These are phyloP conservation scores for Mortierella sp. DNA, from an alignment of 371 early-diverging fungal genomes.

Conservation along the genomic window DNA sequence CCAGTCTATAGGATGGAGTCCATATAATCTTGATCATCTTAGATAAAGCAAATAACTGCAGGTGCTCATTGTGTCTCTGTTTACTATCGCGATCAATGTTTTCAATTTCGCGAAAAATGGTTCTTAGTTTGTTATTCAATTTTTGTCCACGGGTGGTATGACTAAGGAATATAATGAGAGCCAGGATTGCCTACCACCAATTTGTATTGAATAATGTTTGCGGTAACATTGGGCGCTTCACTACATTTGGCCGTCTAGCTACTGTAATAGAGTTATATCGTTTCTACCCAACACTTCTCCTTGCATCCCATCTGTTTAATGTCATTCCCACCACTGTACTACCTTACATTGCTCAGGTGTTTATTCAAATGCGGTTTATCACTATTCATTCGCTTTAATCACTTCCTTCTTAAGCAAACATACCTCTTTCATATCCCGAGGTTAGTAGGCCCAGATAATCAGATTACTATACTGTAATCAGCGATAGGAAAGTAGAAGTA, in stretches of 20 bases:
- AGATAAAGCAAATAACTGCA: background rate
- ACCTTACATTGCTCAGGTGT: background rate
- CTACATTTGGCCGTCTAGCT: too few species aligned
- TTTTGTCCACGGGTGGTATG: conserved; percentile 16
- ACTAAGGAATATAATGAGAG: conserved; percentile 10
- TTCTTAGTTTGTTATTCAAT: background rate
- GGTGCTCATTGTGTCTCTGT: background rate
- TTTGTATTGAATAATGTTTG: background rate
- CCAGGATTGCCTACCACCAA: background rate
- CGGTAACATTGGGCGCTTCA: too few species aligned
- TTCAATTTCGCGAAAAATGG: background rate
- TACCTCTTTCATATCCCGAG: too few species aligned
- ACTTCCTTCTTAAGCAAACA: background rate
- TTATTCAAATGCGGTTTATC: background rate
- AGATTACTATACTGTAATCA: too few species aligned
- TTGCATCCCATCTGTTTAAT: background rate
- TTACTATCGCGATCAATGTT: background rate
- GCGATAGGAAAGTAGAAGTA: too few species aligned
- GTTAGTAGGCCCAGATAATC: too few species aligned
- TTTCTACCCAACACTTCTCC: background rate
- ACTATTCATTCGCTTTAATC: too few species aligned
- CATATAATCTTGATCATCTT: background rate
- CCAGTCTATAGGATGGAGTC: background rate
- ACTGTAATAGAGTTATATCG: conserved; percentile 12
- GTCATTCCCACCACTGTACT: background rate